These are phyloP conservation scores for Saccharomycopsis sp. DNA, from an alignment of 805 yeast species.

Conservation along the genomic window DNA sequence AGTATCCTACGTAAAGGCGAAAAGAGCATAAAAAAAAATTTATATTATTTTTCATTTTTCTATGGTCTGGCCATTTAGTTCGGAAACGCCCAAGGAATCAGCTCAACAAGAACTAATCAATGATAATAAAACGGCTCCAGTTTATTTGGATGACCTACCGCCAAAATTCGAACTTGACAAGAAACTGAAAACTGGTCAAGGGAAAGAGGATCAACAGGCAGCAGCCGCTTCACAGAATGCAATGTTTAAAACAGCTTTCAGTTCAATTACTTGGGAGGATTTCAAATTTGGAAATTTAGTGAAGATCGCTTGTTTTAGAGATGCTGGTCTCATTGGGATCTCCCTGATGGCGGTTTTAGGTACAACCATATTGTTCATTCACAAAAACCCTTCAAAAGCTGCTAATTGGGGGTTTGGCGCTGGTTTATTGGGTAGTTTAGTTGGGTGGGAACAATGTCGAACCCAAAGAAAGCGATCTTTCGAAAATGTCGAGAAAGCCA, in stretches of 20 bases:
- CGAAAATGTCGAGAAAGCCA: slow-evolving; percentile 63
- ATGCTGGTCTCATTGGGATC: slow-evolving; percentile 70
- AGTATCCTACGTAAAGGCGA: no score
- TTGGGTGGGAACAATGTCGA: slow-evolving; percentile 93
- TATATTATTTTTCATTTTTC: no score
- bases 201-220: no score
- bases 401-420: slow-evolving; percentile 83
- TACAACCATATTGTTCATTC: slow-evolving; percentile 57
- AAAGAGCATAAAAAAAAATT: no score
- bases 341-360: slow-evolving; percentile 67
- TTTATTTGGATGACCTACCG: no score
- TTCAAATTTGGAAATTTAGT: slow-evolving; percentile 45
- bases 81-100: no score
- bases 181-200: no score
- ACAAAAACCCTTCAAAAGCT: slow-evolving; percentile 54
- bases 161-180: no score
- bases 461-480: slow-evolving; percentile 58
- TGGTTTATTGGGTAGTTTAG: slow-evolving; percentile 66
- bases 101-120: no score
- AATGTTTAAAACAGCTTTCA: slow-evolving; percentile 35
- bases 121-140: no score
- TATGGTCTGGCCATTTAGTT: no score
- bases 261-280: slow-evolving; percentile 40
- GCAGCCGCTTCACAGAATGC: no score
- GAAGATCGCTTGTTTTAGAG: slow-evolving; percentile 71